Base-by-base conservation (phyloP, 164 flowering plant species). In the Nymphaea colorata region DNA sequence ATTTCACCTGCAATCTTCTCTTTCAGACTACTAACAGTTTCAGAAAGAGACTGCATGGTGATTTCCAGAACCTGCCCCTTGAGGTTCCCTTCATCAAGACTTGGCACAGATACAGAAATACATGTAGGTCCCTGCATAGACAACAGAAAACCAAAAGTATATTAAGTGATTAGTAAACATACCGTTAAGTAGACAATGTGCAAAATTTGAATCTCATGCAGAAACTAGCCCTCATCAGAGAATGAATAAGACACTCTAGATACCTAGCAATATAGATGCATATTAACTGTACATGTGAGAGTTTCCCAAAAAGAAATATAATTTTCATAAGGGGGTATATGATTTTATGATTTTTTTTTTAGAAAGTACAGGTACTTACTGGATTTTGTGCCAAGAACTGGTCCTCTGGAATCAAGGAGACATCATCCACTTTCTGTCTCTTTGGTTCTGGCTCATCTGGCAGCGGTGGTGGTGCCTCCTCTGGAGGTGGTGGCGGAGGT, bases 361-460 rank as follows among this genome's bases (percentile, higher is more conserved):
- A 25, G 36, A 25, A 25, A 25, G 36, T 25, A 25, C 36, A 25
- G 36, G 36, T 67, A 16, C 71, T 68, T 86, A 93, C 98, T 71
- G 86, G 87, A 84, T 92, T 89, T 69, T 90, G 93, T 67, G 96
- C 90, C 77, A 92, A 73, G 75, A 90, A 95, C 73, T 90, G 97
- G 43, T 90, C 98, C 77, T 95, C 99, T 8, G 97, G 96, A 67
- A 92, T 73, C 68, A 92, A 91, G 65, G 69, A 16, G 51, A 86
- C 77, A 76, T 95, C 99, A 75, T 95, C 99, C 69, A 87, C 87
- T 80, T 80, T 92, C 74, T 84, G 98, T 77, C 90, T 87, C 82
- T 95, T 95, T 51, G 99, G 98, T 79, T 92, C 99, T 45, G 99
- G 98, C 68, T 92, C 99, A 14, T 95, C 94, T 0, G 98, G 99